phyloP scores from a whole-genome alignment of 1,284 basidiomycete species.

The Leccinum cinnamomeum region DNA sequence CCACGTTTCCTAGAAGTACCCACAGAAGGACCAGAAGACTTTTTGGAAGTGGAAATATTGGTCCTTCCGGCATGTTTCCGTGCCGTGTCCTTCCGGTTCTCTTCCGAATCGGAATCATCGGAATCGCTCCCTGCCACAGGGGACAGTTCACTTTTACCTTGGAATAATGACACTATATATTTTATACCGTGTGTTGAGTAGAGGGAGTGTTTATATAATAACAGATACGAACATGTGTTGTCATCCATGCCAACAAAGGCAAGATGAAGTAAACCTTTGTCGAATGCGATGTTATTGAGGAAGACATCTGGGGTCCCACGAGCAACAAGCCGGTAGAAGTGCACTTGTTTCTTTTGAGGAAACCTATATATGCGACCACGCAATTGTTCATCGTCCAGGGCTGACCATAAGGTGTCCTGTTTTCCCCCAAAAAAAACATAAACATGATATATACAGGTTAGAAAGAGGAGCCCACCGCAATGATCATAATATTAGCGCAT shows the following conservation, averaged over 20 bases:
- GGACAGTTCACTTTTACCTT: too few relatives aligned
- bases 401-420: neutral
- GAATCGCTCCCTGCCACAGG: too few relatives aligned
- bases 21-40: neutral
- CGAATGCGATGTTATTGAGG: neutral
- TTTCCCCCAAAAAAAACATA: neutral
- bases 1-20: neutral
- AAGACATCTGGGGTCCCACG: neutral
- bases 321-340: neutral
- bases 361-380: neutral
- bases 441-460: neutral
- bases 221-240: too few relatives aligned
- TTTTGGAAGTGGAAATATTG: too few relatives aligned
- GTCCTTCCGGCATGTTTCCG: too few relatives aligned
- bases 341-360: neutral
- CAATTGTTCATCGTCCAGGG: neutral
- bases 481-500: neutral
- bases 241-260: neutral
- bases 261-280: neutral
- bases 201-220: too few relatives aligned
- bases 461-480: neutral
- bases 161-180: too few relatives aligned
- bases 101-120: too few relatives aligned
- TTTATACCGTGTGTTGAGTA: too few relatives aligned
- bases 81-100: too few relatives aligned